phyloP scores from a whole-genome alignment of 2,329 filamentous ascomycete species.

The Xylaria multiplex region DNA sequence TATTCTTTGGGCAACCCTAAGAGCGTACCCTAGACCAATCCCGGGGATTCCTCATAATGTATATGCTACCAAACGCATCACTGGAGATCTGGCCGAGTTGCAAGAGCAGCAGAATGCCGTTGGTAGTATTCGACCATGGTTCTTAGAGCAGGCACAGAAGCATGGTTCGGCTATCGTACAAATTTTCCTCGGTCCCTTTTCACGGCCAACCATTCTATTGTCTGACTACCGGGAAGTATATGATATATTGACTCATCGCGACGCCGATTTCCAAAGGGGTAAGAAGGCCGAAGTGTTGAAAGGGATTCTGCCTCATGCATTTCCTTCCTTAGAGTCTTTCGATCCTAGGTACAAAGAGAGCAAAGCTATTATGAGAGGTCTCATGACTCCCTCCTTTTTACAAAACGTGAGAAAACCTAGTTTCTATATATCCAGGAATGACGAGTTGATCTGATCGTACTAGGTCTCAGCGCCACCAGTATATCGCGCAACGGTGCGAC shows the following conservation, averaged over 20 bases:
- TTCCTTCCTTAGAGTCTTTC: slow-evolving; percentile 15
- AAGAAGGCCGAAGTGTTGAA: slow-evolving; percentile 6
- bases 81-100: slow-evolving; percentile 1
- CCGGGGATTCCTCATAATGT: slow-evolving; percentile 13
- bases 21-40: slow-evolving; percentile 7
- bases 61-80: background rate
- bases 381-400: slow-evolving; percentile 8
- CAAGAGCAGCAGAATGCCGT: background rate
- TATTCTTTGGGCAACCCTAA: too few relatives aligned
- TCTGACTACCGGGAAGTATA: slow-evolving; percentile 20
- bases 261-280: slow-evolving; percentile 1
- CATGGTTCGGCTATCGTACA: slow-evolving; percentile 17
- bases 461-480: too few relatives aligned
- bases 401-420: too few relatives aligned
- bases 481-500: background rate
- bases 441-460: too few relatives aligned
- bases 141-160: background rate
- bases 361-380: background rate
- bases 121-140: slow-evolving; percentile 14
- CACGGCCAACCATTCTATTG: background rate
- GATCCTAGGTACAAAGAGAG: slow-evolving; percentile 2
- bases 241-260: slow-evolving; percentile 12
- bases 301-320: slow-evolving; percentile 12
- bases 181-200: slow-evolving; percentile 14
- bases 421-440: too few relatives aligned